Evolutionary conservation across 306 rosid species (phyloP), one percentile per base, ranked within the genome.

Genomic region (Senna tora): DNA sequence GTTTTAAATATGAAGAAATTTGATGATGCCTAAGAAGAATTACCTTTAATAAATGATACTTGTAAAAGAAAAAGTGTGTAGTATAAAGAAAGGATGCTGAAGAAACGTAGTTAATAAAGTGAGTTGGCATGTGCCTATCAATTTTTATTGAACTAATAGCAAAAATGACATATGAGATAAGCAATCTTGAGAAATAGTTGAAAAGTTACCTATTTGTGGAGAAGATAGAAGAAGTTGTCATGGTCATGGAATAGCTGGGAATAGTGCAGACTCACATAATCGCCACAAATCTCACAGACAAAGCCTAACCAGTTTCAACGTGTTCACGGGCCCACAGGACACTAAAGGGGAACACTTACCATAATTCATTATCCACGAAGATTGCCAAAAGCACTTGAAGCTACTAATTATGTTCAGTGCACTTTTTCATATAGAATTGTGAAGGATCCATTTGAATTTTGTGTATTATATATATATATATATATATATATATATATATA

Each of bases 251-350:
- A 67, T 46, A 17, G 30, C 30, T 25, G 3, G 63, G 54, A 69
- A 68, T 51, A 46, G 75, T 16, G 59, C 38, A 71, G 46, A 53
- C 67, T 71, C 68, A 64, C 54, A 71, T 72, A 66, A 5, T 42
- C 49, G 54, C 19, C 69, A 20, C 68, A 78, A 25, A 36, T 71
- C 55, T 39, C 41, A 71, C 51, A 30, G 30, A 45, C 51, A 43
- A 47, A 65, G n/a, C 62, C 45, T 21, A 8, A 67, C 46, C 30
- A 42, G 50, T 57, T 52, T 65, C 30, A 53, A 43, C 57, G 69
- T 45, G 59, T 3, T 39, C 16, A 75, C 1, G 21, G 57, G 59
- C 12, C 25, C 36, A 16, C 16, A 9, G 1, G 56, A 76, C 71
- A n/a, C 36, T 53, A 58, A 57, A 51, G 14, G 13, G 38, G 52